Evolutionary conservation across 2,329 filamentous ascomycete species (phyloP), one percentile per base, ranked within the genome.

Genomic region (Seiridium cupressi): DNA sequence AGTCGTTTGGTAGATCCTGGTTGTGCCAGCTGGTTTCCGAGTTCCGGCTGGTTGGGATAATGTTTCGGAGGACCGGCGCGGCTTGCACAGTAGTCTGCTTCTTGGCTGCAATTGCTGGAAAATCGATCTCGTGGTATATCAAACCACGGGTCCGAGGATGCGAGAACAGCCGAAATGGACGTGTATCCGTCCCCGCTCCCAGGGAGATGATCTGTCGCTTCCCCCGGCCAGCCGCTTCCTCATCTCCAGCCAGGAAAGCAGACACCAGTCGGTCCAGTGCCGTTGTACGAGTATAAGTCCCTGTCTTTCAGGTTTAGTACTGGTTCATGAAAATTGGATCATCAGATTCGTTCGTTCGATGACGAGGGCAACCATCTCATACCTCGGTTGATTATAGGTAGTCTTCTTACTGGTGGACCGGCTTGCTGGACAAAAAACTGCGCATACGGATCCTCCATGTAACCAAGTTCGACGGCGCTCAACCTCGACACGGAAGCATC

Each of bases 361-460:
- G 18, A 26, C 18, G 18, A 26, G 18, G 18, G 18, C 18, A 26
- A 26, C 2, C 18, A 26, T 26, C 18, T 60, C 79, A 65, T 74
- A 92, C 94, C 94, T 85, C 94, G 82, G 72, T 99, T 98, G 70
- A 99, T 97, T 63, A 99, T 91, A 56, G 95, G 95, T 64, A 96
- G 82, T 60, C 94, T 83, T 64, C 90, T 84, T 10, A 85, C 78
- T 1, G 80, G 69, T 13, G 81, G 77, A 61, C 79, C 81, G 51
- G 75, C 75, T 49, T 57, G 63, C 59, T 83, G 78, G 2, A 90
- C 87, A 72, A 97, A 92, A 58, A 82, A 81, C 57, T 78, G 78
- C 2, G 93, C 92, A 76, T 90, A 98, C 0, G 84, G 84, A 71
- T 99, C 95, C 2, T 90, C 77, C 1, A 99, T 80, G 72, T 98